Base-by-base conservation (phyloP, 2,329 filamentous ascomycete genomes). In the Coleophoma eucalyptorum region DNA sequence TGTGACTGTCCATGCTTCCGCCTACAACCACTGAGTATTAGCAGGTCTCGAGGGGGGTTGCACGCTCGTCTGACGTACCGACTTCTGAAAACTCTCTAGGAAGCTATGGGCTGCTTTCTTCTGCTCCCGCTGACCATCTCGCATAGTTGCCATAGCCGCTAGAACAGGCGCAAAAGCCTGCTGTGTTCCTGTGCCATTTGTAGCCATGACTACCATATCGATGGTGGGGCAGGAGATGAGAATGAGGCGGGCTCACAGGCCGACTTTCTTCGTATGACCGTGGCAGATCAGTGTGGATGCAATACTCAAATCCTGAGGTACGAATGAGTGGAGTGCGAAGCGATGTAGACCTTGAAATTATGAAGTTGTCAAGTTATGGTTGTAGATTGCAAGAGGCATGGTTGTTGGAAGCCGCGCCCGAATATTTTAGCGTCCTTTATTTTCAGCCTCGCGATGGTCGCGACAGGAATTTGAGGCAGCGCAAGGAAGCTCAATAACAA, bases 61-160 rank as follows among this genome's bases (percentile, higher is more conserved):
- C 26, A 26, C 26, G 26, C 26, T 26, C 26, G 10, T 26, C 52
- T 46, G 53, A 81, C 87, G 61, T 72, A 96, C 93, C 70, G 94
- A 97, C 83, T 99, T 99, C 80, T 99, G 94, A 72, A 97, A 99
- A 62, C 84, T 86, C 72, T 96, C 89, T 54, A 99, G 79, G 68
- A 87, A 99, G 67, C 93, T 85, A 67, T 97, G 92, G 53, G 90
- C 92, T 70, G 91, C 87, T 68, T 87, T 86, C 77, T 97, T 97
- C 66, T 89, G 83, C 58, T 87, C 80, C 65, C 87, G 82, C 66
- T 93, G 84, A 60, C 84, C 87, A 72, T 87, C 89, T 67, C 91
- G 86, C 92, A 99, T 96, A 57, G 92, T 94, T 67, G 86, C 82
- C 72, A 97, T 86, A 56, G 93, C 94, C 61, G 87, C 84, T 62